Percentiles rank a stretch among this genome's conserved stretches.
Conservation (phyloP, 805 yeast genomes). For the Clavispora asparagi region DNA sequence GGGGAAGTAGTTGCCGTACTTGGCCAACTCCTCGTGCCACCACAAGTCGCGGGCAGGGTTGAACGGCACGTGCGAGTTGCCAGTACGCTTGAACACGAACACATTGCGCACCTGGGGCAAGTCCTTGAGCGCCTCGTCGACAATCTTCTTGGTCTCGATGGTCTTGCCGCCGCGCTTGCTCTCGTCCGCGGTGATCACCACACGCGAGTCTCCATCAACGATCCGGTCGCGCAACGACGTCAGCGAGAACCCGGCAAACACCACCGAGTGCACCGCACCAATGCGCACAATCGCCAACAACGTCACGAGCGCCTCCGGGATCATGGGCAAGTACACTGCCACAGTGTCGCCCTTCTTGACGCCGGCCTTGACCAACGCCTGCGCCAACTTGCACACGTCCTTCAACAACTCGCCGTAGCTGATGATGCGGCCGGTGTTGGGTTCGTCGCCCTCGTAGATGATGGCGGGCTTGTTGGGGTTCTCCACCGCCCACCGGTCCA, state of each 20-base stretch:
- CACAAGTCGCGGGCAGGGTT: conserved; percentile 78
- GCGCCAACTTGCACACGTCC: conserved; percentile 83
- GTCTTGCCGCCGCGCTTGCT: conserved; percentile 94
- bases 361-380: conserved; percentile 77
- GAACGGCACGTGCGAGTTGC: conserved; percentile 66
- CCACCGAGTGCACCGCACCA: conserved; percentile 95
- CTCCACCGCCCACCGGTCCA: conserved; percentile 88
- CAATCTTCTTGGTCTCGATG: conserved; percentile 87
- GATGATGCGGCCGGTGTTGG: conserved; percentile 61
- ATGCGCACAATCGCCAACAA: conserved; percentile 88
- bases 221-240: conserved; percentile 91
- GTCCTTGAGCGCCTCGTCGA: conserved; percentile 83
- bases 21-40: conserved; percentile 89
- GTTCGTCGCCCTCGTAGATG: conserved; percentile 93
- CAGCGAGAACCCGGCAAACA: conserved; percentile 94
- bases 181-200: conserved; percentile 91
- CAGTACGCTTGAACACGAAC: conserved; percentile 85
- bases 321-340: conserved; percentile 96
- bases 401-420: conserved; percentile 84
- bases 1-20: conserved; percentile 80
- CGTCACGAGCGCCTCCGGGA: conserved; percentile 93
- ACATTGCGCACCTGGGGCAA: conserved; percentile 77
- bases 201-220: conserved; percentile 77
- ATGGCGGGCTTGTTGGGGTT: conserved; percentile 81
- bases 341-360: conserved; percentile 93